Evolutionary conservation across 140 eudicot species (phyloP).

Genomic region (Cichorium intybus): DNA sequence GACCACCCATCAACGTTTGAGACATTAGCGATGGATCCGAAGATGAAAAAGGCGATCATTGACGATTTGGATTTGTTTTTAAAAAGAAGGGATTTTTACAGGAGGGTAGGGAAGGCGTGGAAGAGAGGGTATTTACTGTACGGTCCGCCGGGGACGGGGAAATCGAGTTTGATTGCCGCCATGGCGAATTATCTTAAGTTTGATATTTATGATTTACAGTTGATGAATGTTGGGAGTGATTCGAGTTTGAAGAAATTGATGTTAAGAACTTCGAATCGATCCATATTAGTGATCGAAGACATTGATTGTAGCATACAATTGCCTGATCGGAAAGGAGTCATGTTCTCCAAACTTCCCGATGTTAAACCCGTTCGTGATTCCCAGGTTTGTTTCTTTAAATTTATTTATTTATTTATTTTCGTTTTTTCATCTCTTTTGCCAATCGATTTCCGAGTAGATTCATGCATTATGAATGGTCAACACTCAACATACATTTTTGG

Average conservation of each 20-base stretch:
- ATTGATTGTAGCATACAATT: slow-evolving; percentile 51
- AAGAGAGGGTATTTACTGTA: slow-evolving; percentile 46
- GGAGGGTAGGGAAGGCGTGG: slow-evolving; percentile 54
- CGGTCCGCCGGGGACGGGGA: slow-evolving; percentile 59
- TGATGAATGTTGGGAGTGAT: slow-evolving; percentile 34
- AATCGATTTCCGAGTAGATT: not conserved
- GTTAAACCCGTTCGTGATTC: slow-evolving; percentile 28
- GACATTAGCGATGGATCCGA: slow-evolving; percentile 46
- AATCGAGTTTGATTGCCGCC: slow-evolving; percentile 55
- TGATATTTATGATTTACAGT: slow-evolving; percentile 47
- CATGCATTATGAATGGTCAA: too few relatives aligned
- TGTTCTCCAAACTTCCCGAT: not conserved
- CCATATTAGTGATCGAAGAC: slow-evolving; percentile 50
- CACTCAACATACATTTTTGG: too few relatives aligned
- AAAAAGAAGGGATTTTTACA: slow-evolving; percentile 35
- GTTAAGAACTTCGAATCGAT: slow-evolving; percentile 40
- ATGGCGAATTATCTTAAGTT: slow-evolving; percentile 51
- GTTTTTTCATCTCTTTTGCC: not conserved
- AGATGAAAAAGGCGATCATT: slow-evolving; percentile 32
- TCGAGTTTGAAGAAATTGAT: slow-evolving; percentile 44
- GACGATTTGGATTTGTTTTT: slow-evolving; percentile 49
- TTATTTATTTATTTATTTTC: not conserved
- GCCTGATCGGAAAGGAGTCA: slow-evolving; percentile 37
- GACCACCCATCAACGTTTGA: slow-evolving; percentile 55
- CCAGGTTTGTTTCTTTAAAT: slow-evolving; percentile 28